Conservation (phyloP, 352 stramenopile species). For the Pythium rhizo-oryzae region DNA sequence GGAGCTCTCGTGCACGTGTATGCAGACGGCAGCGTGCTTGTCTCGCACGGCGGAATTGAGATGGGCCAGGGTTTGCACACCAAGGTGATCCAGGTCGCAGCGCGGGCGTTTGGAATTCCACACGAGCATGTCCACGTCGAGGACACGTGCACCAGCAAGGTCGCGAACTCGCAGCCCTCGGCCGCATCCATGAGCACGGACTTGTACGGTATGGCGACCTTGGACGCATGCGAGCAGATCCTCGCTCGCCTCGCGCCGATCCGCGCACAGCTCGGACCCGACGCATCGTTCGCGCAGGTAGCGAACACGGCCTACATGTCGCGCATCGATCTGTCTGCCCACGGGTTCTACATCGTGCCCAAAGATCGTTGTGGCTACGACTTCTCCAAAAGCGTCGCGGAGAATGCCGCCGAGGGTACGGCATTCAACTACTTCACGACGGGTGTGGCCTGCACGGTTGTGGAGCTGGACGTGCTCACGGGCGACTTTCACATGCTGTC, state of each 20-base stretch:
- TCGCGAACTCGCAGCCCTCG: constrained; percentile 94
- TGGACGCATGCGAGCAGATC: constrained; percentile 97
- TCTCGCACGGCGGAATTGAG: constrained; percentile 96
- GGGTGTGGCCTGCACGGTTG: constrained; percentile 81
- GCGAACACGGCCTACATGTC: constrained; percentile 92
- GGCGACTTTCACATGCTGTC: constrained; percentile 86
- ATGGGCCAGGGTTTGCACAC: constrained; percentile 98
- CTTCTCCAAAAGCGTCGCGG: constrained; percentile 82
- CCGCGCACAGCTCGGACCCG: constrained; percentile 60
- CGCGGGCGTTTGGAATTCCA: constrained; percentile 92
- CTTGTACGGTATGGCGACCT: constrained; percentile 96
- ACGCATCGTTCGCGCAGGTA: constrained; percentile 84
- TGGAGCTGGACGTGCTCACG: constrained; percentile 63
- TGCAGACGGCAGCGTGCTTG: constrained; percentile 94
- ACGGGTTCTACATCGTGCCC: constrained; percentile 96
- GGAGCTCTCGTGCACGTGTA: constrained; percentile 96
- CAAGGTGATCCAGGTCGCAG: constrained; percentile 92
- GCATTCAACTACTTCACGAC: constrained; percentile 98
- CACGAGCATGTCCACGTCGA: constrained; percentile 94
- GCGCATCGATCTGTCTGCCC: constrained; percentile 93
- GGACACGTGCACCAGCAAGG: constrained; percentile 95
- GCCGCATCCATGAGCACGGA: constrained; percentile 96
- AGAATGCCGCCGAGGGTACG: constrained; percentile 90
- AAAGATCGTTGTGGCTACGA: constrained; percentile 94
- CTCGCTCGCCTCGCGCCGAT: constrained; percentile 89